Percentiles rank a stretch among this genome's conserved stretches.
These are phyloP conservation scores for Arctium minus DNA, from an alignment of 129 eudicot genomes.

Conservation along the genomic window DNA sequence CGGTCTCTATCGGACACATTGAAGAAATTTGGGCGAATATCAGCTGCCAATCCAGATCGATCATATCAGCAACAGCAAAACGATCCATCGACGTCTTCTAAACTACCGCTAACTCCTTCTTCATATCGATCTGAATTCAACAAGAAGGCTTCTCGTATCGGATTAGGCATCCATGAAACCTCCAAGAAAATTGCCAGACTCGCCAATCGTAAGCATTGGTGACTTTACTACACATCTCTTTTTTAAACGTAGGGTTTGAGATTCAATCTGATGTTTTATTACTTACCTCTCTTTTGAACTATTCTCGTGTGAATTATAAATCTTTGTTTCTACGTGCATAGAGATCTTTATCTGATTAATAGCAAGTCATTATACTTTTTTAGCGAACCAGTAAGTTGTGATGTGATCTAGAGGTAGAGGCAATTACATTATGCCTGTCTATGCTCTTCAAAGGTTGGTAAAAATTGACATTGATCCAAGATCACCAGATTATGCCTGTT, in stretches of 20 bases:
- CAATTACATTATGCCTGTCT: not conserved
- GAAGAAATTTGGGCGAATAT: conserved; percentile 43
- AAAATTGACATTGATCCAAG: not conserved
- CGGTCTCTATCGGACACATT: conserved; percentile 53
- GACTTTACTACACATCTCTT: not conserved
- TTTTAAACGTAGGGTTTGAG: conserved; percentile 12
- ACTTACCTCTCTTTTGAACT: not conserved
- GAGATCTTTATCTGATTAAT: not conserved
- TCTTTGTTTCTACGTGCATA: not conserved
- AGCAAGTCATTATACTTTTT: not conserved
- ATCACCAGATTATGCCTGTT: not conserved
- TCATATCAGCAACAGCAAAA: conserved; percentile 26
- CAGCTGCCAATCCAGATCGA: conserved; percentile 19
- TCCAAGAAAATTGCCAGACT: conserved; percentile 56
- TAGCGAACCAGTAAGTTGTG: conserved; percentile 3
- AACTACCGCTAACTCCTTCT: conserved; percentile 21
- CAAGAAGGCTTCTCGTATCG: conserved; percentile 61
- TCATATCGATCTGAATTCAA: conserved; percentile 64
- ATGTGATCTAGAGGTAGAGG: not conserved
- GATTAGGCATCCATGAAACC: conserved; percentile 65
- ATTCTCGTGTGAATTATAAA: not conserved
- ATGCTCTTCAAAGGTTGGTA: not conserved
- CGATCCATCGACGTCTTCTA: conserved; percentile 29
- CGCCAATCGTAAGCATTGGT: conserved; percentile 40
- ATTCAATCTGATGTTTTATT: not conserved